Evolutionary conservation across 2,329 filamentous ascomycete genomes (phyloP).

Genomic region (Dendryphion nanum): DNA sequence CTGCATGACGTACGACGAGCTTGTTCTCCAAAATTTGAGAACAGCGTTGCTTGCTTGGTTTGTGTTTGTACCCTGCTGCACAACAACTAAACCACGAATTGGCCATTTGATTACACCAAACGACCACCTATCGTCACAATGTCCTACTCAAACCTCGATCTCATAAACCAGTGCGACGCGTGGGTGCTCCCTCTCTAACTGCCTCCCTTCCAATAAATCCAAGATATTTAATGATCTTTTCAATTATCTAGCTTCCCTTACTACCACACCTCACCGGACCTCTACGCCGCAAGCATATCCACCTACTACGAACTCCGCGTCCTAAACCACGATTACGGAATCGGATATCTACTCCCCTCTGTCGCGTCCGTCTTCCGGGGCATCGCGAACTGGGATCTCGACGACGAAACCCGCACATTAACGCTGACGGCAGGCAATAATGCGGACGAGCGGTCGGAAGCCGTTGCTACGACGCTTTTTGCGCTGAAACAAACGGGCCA

Average conservation of each 20-base stretch:
- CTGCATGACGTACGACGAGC: too few relatives aligned
- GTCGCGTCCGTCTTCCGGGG: constrained; percentile 59
- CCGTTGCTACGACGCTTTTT: constrained; percentile 57
- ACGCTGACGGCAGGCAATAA: constrained; percentile 60
- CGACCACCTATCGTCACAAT: too few relatives aligned
- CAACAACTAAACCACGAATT: too few relatives aligned
- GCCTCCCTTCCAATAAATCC: constrained; percentile 1
- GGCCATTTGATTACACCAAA: too few relatives aligned
- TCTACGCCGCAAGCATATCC: constrained; percentile 54
- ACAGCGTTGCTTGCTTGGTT: too few relatives aligned
- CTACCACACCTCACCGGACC: constrained; percentile 57
- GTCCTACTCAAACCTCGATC: constrained; percentile 51
- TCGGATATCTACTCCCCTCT: constrained; percentile 61
- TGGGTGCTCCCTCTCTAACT: constrained; percentile 17
- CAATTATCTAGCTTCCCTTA: constrained; percentile 69
- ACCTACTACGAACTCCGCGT: constrained; percentile 67
- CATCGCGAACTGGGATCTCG: constrained; percentile 60
- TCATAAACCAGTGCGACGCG: constrained; percentile 59
- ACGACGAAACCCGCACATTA: constrained; percentile 61
- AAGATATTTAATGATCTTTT: neutral
- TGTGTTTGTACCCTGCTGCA: too few relatives aligned
- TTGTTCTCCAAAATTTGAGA: neutral
- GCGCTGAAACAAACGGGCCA: constrained; percentile 68
- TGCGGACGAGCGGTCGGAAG: constrained; percentile 61
- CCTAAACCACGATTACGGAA: constrained; percentile 57